Evolutionary conservation across 768 basidiomycete genomes (phyloP).

Genomic region (Mycena maculata): DNA sequence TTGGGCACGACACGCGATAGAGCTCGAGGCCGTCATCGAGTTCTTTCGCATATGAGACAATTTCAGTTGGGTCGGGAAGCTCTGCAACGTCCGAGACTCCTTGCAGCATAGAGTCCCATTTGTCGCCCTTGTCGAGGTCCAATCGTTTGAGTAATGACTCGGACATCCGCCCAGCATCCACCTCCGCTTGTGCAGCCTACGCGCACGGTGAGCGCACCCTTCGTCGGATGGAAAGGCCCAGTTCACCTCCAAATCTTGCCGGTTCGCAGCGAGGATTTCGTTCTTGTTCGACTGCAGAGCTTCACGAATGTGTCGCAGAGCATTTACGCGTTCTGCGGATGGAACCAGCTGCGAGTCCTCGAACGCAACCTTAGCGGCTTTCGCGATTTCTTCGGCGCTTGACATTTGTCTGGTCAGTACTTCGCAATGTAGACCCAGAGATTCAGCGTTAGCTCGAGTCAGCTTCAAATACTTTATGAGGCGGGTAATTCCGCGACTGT

Average conservation of each 20-base stretch:
- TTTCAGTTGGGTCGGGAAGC: conserved; percentile 88
- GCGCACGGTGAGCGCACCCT: conserved; percentile 4
- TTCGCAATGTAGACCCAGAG: no score
- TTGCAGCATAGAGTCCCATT: conserved; percentile 95
- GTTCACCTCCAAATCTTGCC: conserved; percentile 79
- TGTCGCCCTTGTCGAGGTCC: conserved; percentile 81
- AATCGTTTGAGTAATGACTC: conserved; percentile 86
- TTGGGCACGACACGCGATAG: conserved; percentile 94
- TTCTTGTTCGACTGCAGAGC: conserved; percentile 74
- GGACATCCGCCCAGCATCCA: conserved; percentile 87
- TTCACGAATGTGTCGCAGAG: conserved; percentile 75
- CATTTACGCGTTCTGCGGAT: conserved; percentile 72
- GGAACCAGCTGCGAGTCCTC: conserved; percentile 86
- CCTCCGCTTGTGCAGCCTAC: conserved; percentile 82
- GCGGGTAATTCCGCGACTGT: no score
- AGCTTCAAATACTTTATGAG: no score
- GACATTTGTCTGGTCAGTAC: conserved; percentile 12
- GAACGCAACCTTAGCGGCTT: conserved; percentile 84
- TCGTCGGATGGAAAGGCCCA: not conserved
- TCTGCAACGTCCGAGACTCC: conserved; percentile 89
- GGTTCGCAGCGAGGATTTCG: conserved; percentile 84
- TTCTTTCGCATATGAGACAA: conserved; percentile 88
- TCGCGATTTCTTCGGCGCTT: conserved; percentile 73
- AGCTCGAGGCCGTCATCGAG: conserved; percentile 90
- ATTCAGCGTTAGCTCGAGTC: no score